phyloP scores from a whole-genome alignment of 805 yeast species.

The Kodamaea sagamina region DNA sequence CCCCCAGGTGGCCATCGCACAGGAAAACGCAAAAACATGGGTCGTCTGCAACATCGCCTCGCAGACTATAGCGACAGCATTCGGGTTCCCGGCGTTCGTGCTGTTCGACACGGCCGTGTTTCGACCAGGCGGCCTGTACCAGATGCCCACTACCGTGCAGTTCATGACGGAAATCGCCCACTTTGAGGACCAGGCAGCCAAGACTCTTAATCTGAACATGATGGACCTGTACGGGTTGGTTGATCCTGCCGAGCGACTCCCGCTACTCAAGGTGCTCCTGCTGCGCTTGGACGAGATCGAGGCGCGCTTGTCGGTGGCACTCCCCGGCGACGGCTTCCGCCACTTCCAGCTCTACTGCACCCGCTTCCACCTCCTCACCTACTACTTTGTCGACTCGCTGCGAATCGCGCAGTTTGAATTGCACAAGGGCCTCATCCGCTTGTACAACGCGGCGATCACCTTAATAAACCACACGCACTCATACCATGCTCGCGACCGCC shows the following conservation, averaged over 20 bases:
- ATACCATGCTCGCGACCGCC: slow-evolving; percentile 59
- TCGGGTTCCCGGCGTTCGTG: slow-evolving; percentile 93
- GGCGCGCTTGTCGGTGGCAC: slow-evolving; percentile 45
- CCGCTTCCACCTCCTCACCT: slow-evolving; percentile 78
- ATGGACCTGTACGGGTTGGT: slow-evolving; percentile 66
- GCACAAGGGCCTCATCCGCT: slow-evolving; percentile 69
- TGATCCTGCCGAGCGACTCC: slow-evolving; percentile 69
- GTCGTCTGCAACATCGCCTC: slow-evolving; percentile 88
- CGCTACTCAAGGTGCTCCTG: slow-evolving; percentile 68
- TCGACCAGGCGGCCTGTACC: slow-evolving; percentile 28
- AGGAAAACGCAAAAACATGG: slow-evolving; percentile 90
- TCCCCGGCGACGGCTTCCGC: slow-evolving; percentile 64
- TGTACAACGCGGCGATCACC: slow-evolving; percentile 78
- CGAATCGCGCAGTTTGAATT: slow-evolving; percentile 58
- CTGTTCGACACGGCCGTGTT: slow-evolving; percentile 64
- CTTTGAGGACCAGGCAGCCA: slow-evolving; percentile 83
- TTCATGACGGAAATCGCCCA: slow-evolving; percentile 82
- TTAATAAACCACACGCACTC: slow-evolving; percentile 65
- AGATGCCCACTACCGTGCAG: slow-evolving; percentile 59
- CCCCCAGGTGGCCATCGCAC: slow-evolving; percentile 48
- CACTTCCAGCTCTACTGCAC: slow-evolving; percentile 69
- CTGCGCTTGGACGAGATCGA: slow-evolving; percentile 79
- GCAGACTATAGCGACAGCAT: slow-evolving; percentile 86
- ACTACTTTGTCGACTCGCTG: slow-evolving; percentile 71
- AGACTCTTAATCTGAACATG: slow-evolving; percentile 70